Evolutionary conservation across 257 asterid species (phyloP), one percentile per base, ranked within the genome.

Genomic region (Jasminum sambac): DNA sequence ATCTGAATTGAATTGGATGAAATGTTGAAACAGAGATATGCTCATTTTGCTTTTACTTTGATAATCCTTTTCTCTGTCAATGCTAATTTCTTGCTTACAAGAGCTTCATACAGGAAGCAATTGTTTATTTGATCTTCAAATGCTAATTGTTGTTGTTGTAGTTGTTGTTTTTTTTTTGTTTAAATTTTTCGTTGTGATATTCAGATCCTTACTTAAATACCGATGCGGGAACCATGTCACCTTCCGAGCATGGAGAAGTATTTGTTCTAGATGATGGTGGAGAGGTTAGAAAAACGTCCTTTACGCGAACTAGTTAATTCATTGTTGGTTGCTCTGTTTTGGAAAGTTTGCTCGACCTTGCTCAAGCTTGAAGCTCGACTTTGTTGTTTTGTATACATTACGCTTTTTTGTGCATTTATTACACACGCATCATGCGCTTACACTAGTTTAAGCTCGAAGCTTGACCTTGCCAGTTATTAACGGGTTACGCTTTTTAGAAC

Each of bases 211-310:
- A 92, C 81, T 76, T 92, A 82, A 92, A 89, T 74, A 85, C 86
- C 2, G 98, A 92, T 85, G 98, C 96, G 69, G 98, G 98, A 74
- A 92, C 96, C 37, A 92, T 92, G 98, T 92, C 98, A 21, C 98
- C 98, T 59, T 90, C 90, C 55, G 98, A 92, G 76, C 98, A 92
- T 74, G 98, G 96, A 41, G 98, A 92, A 84, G 98, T 92, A 23
- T 92, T 72, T 76, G 98, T 92, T 72, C 80, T 92, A 69, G 98
- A 92, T 76, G 98, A 92, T 74, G 98, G 98, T 64, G 98, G 98
- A 44, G 98, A 92, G 98, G 98, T 92, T 76, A 85, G 91, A 30
- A 67, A 66, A 52, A 38, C 62, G 24, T 39, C 24, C 34, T 17
- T 76, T 72, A 30, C 21, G 41, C 16, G 38, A 62, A 19, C 16